A percentile compares a stretch with the other conserved stretches of the same genome.
Evolutionary conservation across 306 rosid species (phyloP).

Genomic region (Rubus idaeus): DNA sequence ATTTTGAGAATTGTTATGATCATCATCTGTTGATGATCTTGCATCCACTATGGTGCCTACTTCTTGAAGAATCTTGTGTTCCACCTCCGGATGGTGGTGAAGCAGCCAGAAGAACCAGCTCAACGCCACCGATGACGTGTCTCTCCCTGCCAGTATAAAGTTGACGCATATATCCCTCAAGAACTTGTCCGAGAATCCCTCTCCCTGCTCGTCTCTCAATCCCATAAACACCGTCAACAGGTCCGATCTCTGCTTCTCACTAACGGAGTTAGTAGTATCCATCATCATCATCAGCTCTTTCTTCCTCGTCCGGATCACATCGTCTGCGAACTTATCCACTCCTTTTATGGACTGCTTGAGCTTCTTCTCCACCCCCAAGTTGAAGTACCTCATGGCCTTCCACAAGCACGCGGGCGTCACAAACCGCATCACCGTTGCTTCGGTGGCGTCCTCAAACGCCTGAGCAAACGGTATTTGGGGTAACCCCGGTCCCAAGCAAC

Average conservation of each 20-base stretch:
- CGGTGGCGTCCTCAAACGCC: conserved; percentile 92
- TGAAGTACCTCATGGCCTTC: conserved; percentile 70
- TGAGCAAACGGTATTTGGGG: conserved; percentile 73
- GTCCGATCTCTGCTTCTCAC: conserved; percentile 37
- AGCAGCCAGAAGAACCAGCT: conserved; percentile 96
- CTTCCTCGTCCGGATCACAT: conserved; percentile 71
- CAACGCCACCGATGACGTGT: conserved; percentile 93
- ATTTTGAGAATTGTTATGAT: conserved; percentile 4
- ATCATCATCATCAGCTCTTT: conserved; percentile 41
- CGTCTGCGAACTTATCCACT: conserved; percentile 77
- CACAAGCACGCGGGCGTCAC: conserved; percentile 60
- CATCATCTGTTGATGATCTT: conserved; percentile 34
- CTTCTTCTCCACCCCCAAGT: conserved; percentile 65
- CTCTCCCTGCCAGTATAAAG: conserved; percentile 89
- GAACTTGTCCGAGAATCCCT: conserved; percentile 66
- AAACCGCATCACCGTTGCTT: conserved; percentile 66
- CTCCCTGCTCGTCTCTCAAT: conserved; percentile 66
- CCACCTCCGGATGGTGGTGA: conserved; percentile 61
- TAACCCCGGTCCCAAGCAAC: conserved; percentile 56
- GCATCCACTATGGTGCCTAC: conserved; percentile 46
- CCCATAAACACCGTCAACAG: conserved; percentile 71
- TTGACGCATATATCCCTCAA: conserved; percentile 92
- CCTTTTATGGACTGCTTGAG: conserved; percentile 52
- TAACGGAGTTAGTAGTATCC: neutral
- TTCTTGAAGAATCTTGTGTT: conserved; percentile 59